These are phyloP conservation scores for Pueraria montana DNA, from an alignment of 306 rosid species.

Conservation along the genomic window DNA sequence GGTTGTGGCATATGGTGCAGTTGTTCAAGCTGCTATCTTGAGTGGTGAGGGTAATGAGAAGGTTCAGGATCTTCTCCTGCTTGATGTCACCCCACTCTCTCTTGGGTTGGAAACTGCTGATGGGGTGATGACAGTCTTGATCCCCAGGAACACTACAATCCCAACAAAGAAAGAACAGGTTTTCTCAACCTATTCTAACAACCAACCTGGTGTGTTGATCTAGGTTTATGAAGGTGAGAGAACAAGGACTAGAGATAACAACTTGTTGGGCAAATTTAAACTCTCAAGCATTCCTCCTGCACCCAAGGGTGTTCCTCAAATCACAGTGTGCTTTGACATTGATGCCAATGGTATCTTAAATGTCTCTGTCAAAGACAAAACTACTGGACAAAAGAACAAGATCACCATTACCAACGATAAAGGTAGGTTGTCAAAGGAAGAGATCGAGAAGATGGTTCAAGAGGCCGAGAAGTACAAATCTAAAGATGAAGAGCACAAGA, in stretches of 20 bases:
- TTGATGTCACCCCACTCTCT: constrained; percentile 71
- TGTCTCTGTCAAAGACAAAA: constrained; percentile 79
- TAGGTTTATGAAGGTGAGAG: constrained; percentile 84
- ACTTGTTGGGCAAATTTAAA: constrained; percentile 78
- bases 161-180: constrained; percentile 87
- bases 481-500: constrained; percentile 79
- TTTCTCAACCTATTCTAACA: constrained; percentile 81
- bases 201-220: constrained; percentile 86
- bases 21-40: constrained; percentile 60
- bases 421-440: constrained; percentile 82
- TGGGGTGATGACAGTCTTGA: constrained; percentile 80
- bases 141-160: constrained; percentile 80
- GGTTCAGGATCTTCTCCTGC: constrained; percentile 78
- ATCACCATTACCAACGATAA: constrained; percentile 85
- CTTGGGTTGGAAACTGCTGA: constrained; percentile 80
- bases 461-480: constrained; percentile 87
- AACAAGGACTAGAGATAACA: constrained; percentile 77
- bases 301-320: constrained; percentile 83
- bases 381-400: constrained; percentile 80
- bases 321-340: constrained; percentile 79
- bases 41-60: constrained; percentile 75
- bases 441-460: constrained; percentile 82
- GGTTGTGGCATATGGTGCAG: constrained; percentile 83
- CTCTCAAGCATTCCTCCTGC: constrained; percentile 88
- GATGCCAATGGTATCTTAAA: constrained; percentile 87